phyloP scores from a whole-genome alignment of 257 asterid species.

The Vinca minor region DNA sequence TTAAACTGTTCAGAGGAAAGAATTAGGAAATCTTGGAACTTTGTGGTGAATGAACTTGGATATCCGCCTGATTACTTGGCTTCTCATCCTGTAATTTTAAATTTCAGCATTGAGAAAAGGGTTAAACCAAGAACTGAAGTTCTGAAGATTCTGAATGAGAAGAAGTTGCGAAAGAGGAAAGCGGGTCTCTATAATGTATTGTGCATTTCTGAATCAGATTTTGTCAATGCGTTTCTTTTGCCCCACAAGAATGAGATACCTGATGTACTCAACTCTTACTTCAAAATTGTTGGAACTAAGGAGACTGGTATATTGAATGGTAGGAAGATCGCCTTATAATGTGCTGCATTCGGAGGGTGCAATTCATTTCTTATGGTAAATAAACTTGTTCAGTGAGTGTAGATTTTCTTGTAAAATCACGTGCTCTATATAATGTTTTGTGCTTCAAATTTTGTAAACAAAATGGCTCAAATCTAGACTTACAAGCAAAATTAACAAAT shows the following conservation, averaged over 20 bases:
- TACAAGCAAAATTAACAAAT: no score
- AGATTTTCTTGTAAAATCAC: no score
- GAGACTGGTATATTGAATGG: no score
- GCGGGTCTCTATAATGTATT: not conserved
- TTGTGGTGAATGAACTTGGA: conserved; percentile 11
- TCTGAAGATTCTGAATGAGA: conserved; percentile 8
- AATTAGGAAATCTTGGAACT: conserved; percentile 4
- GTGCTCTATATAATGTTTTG: no score
- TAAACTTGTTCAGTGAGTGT: no score
- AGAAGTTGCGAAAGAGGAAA: not conserved
- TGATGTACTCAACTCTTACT: not conserved
- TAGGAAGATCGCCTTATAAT: no score
- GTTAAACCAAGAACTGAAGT: conserved; percentile 12
- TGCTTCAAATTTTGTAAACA: no score
- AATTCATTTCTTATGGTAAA: no score
- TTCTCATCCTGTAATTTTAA: not conserved
- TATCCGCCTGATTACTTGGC: conserved; percentile 10
- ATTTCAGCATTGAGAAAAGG: conserved; percentile 16
- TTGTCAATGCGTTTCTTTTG: conserved; percentile 10
- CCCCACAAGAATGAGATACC: conserved; percentile 21
- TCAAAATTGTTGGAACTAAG: not conserved
- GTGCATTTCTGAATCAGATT: conserved; percentile 3
- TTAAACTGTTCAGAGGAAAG: conserved; percentile 4
- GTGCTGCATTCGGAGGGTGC: no score
- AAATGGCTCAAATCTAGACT: no score